Evolutionary conservation across 1,139 yeast genomes (phyloP), one percentile per base, ranked within the genome.

Genomic region (Pichia terricola): DNA sequence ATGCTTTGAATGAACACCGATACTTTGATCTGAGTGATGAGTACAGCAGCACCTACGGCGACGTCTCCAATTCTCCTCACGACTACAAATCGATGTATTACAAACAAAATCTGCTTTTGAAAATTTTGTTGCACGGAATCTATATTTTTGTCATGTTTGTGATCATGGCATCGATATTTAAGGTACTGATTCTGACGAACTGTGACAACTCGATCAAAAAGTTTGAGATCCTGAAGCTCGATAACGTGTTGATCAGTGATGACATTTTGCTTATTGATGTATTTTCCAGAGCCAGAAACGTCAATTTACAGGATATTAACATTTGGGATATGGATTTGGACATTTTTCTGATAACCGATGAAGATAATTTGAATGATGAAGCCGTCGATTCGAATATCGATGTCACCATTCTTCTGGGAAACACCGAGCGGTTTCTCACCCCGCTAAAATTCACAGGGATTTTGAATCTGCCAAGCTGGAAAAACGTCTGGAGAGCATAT

Each of bases 221-320:
- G 47, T 86, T 88, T 41, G 65, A 75, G 25, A 74, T 89, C 9
- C 62, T 68, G 1, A 66, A 76, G 22, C 68, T 89, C 40, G 79
- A 79, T 44, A 86, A 83, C 53, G 76, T 91, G 0, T 70, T 89
- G 34, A 85, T 86, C 3, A 81, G 91, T 51, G 80, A 81, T 51
- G 95, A 87, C 53, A 91, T 89, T 56, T 67, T 91, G 43, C 72
- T 88, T 4, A 82, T 89, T 62, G 89, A 85, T 59, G 66, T 89
- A 43, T 74, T 77, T 2, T 79, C 86, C 10, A 77, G 76, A 46
- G 94, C 94, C 0, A 72, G 74, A 46, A 89, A 89, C 60, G 91
- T 91, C 1, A 95, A 96, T 0, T 73, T 84, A 68, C 78, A 83
- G 55, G 74, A 86, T 5, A 76, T 88, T 3, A 69, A 70, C 5